A percentile compares a stretch with the other conserved stretches of the same genome.
Conservation (phyloP, 257 asterid species). For the Petunia secreta region DNA sequence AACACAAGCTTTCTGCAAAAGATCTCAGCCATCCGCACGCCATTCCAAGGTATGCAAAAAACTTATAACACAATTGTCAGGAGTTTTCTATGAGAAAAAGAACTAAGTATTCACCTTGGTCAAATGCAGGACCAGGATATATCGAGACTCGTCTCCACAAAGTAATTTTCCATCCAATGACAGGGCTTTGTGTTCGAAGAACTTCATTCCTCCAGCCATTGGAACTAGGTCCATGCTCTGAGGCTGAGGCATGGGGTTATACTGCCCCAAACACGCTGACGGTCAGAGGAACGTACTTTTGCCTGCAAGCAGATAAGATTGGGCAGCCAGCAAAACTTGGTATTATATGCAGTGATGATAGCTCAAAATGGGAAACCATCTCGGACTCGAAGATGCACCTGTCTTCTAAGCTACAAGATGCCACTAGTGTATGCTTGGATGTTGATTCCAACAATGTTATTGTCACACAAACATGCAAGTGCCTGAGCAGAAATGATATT, state of each 20-base stretch:
- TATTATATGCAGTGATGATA: constrained; percentile 46
- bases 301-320: constrained; percentile 64
- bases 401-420: constrained; percentile 65
- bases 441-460: constrained; percentile 57
- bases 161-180: constrained; percentile 77
- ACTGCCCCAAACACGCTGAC: constrained; percentile 57
- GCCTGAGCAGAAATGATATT: constrained; percentile 52
- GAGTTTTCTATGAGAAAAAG: not conserved
- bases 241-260: constrained; percentile 73
- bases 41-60: constrained; percentile 61
- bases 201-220: constrained; percentile 53
- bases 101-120: not conserved
- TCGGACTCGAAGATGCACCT: constrained; percentile 92
- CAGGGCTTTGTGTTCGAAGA: constrained; percentile 71
- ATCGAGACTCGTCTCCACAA: constrained; percentile 53
- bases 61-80: not conserved
- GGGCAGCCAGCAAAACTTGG: constrained; percentile 80
- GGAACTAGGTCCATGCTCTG: constrained; percentile 78
- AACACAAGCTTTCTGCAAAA: constrained; percentile 59
- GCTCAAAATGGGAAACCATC: constrained; percentile 75
- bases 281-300: constrained; percentile 64
- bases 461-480: constrained; percentile 75
- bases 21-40: constrained; percentile 68
- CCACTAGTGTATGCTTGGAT: constrained; percentile 72
- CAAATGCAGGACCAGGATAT: constrained; percentile 77